A percentile compares a stretch with the other conserved stretches of the same genome.
phyloP scores from a whole-genome alignment of 1,139 yeast genomes.

The Yamadazyma jaroonii region DNA sequence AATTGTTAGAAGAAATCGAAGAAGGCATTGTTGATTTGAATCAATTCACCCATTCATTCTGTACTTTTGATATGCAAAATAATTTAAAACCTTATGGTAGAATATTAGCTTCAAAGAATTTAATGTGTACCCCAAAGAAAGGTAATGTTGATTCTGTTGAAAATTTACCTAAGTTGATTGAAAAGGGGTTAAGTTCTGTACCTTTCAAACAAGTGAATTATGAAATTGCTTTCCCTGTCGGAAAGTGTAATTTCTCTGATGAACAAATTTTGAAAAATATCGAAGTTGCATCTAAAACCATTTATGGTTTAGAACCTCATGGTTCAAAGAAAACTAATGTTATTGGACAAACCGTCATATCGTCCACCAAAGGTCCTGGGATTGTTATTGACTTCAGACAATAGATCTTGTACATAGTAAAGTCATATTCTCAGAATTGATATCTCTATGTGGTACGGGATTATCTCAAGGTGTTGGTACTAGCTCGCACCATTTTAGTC shows the following conservation, averaged over 20 bases:
- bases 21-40: constrained; percentile 53
- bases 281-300: constrained; percentile 63
- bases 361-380: constrained; percentile 80
- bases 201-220: constrained; percentile 69
- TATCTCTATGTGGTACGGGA: no score
- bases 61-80: constrained; percentile 75
- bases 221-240: constrained; percentile 67
- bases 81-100: constrained; percentile 68
- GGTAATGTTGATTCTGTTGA: constrained; percentile 83
- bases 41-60: constrained; percentile 73
- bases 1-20: constrained; percentile 61
- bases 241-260: constrained; percentile 77
- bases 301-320: constrained; percentile 54
- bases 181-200: constrained; percentile 59
- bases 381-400: constrained; percentile 57
- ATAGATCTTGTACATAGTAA: constrained; percentile 9
- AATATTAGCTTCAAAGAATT: constrained; percentile 81
- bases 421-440: no score
- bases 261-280: constrained; percentile 72
- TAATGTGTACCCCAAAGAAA: constrained; percentile 83
- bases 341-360: constrained; percentile 66
- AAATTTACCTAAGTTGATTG: constrained; percentile 41
- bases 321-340: constrained; percentile 67
- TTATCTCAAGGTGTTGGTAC: no score
- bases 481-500: no score